Evolutionary conservation across 2,329 filamentous ascomycete genomes (phyloP).

Genomic region (Aspergillus novofumigatus): DNA sequence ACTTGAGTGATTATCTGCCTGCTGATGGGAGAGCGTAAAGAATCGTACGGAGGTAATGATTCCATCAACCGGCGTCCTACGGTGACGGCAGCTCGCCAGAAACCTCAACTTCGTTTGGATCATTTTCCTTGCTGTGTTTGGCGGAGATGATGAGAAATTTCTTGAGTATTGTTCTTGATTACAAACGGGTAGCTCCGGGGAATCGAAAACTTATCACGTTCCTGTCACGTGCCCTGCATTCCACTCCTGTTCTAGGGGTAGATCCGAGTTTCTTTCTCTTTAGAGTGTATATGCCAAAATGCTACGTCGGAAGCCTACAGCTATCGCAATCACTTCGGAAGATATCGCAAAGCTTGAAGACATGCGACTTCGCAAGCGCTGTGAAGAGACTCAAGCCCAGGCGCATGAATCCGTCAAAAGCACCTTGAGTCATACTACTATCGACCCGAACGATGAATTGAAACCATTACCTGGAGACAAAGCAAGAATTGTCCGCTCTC

Average conservation of each 20-base stretch:
- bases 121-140: slow-evolving; percentile 18
- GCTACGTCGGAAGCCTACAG: slow-evolving; percentile 50
- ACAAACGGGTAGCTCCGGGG: not conserved
- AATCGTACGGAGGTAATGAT: slow-evolving; percentile 16
- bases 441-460: slow-evolving; percentile 48
- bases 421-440: slow-evolving; percentile 18
- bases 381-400: slow-evolving; percentile 25
- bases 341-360: slow-evolving; percentile 48
- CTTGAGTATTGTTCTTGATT: not conserved
- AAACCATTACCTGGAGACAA: slow-evolving; percentile 49
- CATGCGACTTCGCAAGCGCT: slow-evolving; percentile 28
- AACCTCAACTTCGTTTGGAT: slow-evolving; percentile 19
- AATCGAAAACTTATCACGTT: not conserved
- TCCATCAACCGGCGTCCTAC: slow-evolving; percentile 12
- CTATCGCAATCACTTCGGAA: slow-evolving; percentile 47
- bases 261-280: not conserved
- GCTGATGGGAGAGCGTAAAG: slow-evolving; percentile 22
- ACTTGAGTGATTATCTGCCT: slow-evolving; percentile 13
- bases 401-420: slow-evolving; percentile 18
- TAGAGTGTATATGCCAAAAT: slow-evolving; percentile 24
- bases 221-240: fast-evolving
- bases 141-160: not conserved
- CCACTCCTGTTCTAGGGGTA: too few relatives aligned
- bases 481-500: slow-evolving; percentile 43
- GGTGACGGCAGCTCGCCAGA: slow-evolving; percentile 6